These are phyloP conservation scores for Lasiosphaeris hirsuta DNA, from an alignment of 495 filamentous ascomycete genomes.

Conservation along the genomic window DNA sequence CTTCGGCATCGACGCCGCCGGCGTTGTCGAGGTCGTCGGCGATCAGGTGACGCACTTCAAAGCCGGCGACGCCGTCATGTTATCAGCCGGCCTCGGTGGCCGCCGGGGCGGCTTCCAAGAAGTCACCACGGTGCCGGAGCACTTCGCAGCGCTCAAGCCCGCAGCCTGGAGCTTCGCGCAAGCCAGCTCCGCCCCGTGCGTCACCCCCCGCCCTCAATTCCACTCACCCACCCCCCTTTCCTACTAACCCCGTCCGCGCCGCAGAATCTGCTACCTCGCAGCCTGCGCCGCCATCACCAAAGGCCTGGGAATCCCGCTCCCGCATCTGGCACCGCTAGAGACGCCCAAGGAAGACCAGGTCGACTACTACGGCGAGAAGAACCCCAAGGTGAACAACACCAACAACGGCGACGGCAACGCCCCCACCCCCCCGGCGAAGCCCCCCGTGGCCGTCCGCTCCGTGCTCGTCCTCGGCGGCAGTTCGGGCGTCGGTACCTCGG, in stretches of 20 bases:
- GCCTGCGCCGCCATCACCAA: slow-evolving; percentile 29
- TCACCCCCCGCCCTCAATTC: background rate
- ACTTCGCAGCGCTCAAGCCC: slow-evolving; percentile 42
- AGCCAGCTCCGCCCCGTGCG: slow-evolving; percentile 42
- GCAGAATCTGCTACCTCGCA: slow-evolving; percentile 42
- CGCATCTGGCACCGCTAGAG: slow-evolving; percentile 22
- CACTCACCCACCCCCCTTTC: background rate
- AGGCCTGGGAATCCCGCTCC: slow-evolving; percentile 30
- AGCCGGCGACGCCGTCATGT: slow-evolving; percentile 41
- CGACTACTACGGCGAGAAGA: slow-evolving; percentile 8
- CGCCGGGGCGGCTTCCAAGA: slow-evolving; percentile 40
- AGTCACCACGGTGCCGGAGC: slow-evolving; percentile 30
- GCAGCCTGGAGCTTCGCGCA: slow-evolving; percentile 34
- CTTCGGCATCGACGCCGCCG: slow-evolving; percentile 39
- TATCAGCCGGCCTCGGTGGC: slow-evolving; percentile 18
- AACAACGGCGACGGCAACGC: background rate
- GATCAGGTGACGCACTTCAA: slow-evolving; percentile 28
- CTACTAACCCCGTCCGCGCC: background rate
- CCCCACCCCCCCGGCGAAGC: background rate
- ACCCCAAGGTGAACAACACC: background rate
- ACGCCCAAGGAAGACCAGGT: background rate
- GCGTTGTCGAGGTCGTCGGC: slow-evolving; percentile 35
- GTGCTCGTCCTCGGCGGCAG: slow-evolving; percentile 44
- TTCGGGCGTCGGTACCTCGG: slow-evolving; percentile 38
- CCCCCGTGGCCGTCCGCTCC: slow-evolving; percentile 12